These are phyloP conservation scores for Saraca asoca DNA, from an alignment of 331 rosid species.

Conservation along the genomic window DNA sequence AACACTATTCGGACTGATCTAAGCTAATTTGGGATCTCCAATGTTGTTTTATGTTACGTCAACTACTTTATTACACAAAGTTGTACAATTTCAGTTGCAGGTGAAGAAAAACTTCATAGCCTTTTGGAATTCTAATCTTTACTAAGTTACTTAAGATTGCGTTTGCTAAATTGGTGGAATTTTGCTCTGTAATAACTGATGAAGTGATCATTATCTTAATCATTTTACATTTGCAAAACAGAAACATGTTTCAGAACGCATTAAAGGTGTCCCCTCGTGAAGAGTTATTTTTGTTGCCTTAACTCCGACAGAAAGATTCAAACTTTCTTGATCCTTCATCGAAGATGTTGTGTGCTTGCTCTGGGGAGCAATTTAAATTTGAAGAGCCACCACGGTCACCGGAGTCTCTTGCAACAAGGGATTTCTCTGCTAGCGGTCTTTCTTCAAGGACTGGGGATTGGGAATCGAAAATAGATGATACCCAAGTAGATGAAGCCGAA, in stretches of 20 bases:
- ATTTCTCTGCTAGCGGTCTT: constrained; percentile 86
- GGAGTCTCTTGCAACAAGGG: constrained; percentile 94
- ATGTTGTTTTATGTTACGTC: no score
- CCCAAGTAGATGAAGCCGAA: constrained; percentile 91
- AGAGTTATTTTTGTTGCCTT: constrained; percentile 36
- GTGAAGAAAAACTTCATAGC: no score
- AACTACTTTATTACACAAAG: no score
- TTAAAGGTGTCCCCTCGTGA: constrained; percentile 18
- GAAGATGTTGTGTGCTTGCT: constrained; percentile 96
- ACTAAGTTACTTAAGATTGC: background rate
- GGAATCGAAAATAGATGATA: constrained; percentile 73
- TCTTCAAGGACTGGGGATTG: constrained; percentile 93
- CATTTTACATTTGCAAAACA: no score
- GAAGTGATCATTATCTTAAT: no score
- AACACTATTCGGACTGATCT: no score
- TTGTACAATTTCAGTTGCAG: no score
- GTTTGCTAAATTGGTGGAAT: no score
- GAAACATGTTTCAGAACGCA: background rate
- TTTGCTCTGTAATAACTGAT: no score
- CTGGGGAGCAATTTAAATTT: constrained; percentile 88
- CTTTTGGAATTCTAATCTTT: no score
- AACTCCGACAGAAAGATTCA: background rate
- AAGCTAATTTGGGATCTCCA: no score
- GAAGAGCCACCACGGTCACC: constrained; percentile 92
- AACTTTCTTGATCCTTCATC: background rate